Evolutionary conservation across 805 yeast species (phyloP), one percentile per base, ranked within the genome.

Genomic region (Lipomyces japonicus): DNA sequence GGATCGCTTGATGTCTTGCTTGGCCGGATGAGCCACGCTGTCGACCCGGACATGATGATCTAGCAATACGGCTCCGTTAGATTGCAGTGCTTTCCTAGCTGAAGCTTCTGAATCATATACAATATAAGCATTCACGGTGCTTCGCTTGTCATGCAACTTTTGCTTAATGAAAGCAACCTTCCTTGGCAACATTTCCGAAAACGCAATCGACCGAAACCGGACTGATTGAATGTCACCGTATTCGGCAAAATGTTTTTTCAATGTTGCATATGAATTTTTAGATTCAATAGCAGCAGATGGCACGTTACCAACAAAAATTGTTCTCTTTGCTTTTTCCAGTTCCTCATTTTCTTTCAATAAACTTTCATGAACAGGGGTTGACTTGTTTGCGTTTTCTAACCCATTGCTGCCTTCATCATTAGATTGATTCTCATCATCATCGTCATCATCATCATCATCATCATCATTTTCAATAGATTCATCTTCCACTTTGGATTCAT

Each of bases 191-290:
- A 85, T 81, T 63, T 89, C 95, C 48, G 84, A 81, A 57, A 90
- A 87, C 2, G 96, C 86, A 58, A 93, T 84, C 2, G 97, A 89
- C 69, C 99, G 78, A 73, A 89, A 93, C 67, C 99, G 77, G 44
- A 89, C 75, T 10, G 96, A 85, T 42, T 80, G 82, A 43, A 91
- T 72, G 21, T 70, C 67, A 10, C 86, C 86, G 47, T 63, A 50
- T 6, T 51, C 47, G 19, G 48, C 28, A 34, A 53, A 57, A 26
- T 43, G 48, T 36, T 46, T 46, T 36, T 49, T 51, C 9, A 51
- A 37, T 12, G 25, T 28, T 14, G 34, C 19, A 46, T 51, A 51
- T 35, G 51, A 45, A 14, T 39, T 24, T 44, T 86, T 87, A 42
- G 79, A 76, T 1, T 84, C 75, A 56, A 89, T 78, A 6, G 82